A percentile compares a stretch with the other conserved stretches of the same genome.
Conservation (phyloP, 441 rosid species). For the Arabidopsis lyrata region DNA sequence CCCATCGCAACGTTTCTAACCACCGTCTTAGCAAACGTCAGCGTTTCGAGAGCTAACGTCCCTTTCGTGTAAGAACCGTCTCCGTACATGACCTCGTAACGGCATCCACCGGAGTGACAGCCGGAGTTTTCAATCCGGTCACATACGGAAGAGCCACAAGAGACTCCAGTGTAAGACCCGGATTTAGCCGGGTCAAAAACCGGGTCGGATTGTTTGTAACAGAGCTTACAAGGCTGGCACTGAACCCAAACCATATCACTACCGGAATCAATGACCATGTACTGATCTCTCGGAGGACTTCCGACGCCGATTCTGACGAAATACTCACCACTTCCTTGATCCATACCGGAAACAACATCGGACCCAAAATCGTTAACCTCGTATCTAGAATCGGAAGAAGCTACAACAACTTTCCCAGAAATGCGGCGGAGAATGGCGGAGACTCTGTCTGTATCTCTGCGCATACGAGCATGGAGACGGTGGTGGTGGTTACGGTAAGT, state of each 20-base stretch:
- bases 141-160: conserved; percentile 81
- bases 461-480: conserved; percentile 72
- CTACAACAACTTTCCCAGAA: neutral
- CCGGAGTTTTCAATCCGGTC: conserved; percentile 73
- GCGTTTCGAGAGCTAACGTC: conserved; percentile 78
- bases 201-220: conserved; percentile 93
- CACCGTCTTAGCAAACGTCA: conserved; percentile 66
- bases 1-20: conserved; percentile 80
- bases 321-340: conserved; percentile 96
- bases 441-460: conserved; percentile 68
- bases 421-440: conserved; percentile 61
- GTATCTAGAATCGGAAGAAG: conserved; percentile 13
- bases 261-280: conserved; percentile 91
- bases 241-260: conserved; percentile 99
- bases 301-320: conserved; percentile 94
- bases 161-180: conserved; percentile 73
- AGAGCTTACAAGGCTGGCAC: conserved; percentile 88
- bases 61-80: conserved; percentile 95
- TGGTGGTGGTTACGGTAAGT: conserved; percentile 44
- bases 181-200: conserved; percentile 86
- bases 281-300: conserved; percentile 84
- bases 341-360: conserved; percentile 88
- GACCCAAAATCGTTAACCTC: conserved; percentile 58
- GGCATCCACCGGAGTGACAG: conserved; percentile 82
- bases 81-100: conserved; percentile 90